A percentile compares a stretch with the other conserved stretches of the same genome.
Evolutionary conservation across 371 early-diverging fungal species (phyloP).

Genomic region (Basidiobolus heterosporus): DNA sequence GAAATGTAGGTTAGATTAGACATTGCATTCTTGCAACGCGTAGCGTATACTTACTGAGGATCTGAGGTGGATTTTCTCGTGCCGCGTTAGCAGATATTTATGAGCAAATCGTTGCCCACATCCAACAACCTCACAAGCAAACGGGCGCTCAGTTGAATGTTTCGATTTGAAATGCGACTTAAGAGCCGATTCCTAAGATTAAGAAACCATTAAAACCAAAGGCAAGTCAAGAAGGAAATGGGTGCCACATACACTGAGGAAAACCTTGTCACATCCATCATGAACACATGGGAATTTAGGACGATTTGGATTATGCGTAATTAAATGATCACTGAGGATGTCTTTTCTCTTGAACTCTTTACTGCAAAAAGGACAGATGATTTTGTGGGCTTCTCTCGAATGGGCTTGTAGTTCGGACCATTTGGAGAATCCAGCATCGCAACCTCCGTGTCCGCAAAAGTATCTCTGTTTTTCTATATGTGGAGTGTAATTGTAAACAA

Average conservation of each 20-base stretch:
- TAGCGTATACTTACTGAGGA: not conserved
- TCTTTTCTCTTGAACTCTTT: constrained; percentile 18
- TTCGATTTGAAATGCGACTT: too few relatives aligned
- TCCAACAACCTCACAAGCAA: too few relatives aligned
- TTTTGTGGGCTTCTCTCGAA: constrained; percentile 23
- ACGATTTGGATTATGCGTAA: constrained; percentile 15
- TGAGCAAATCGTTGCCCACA: not conserved
- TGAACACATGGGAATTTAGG: constrained; percentile 17
- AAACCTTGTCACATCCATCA: constrained; percentile 22
- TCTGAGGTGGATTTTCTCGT: not conserved
- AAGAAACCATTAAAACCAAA: too few relatives aligned
- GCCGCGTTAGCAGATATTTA: not conserved
- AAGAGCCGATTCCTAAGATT: too few relatives aligned
- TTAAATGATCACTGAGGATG: constrained; percentile 21
- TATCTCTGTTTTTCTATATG: constrained; percentile 31
- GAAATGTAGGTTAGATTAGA: not conserved
- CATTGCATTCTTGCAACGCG: not conserved
- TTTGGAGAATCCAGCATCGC: constrained; percentile 24
- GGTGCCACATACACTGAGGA: constrained; percentile 14
- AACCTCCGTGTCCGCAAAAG: constrained; percentile 26
- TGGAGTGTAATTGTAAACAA: too few relatives aligned
- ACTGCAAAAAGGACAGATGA: constrained; percentile 28
- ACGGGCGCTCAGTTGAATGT: too few relatives aligned
- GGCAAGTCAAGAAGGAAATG: too few relatives aligned
- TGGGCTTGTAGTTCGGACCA: constrained; percentile 46